Percentiles rank a stretch among this genome's conserved stretches.
Conservation (phyloP, 2,329 filamentous ascomycete species). For the Ceratocystis cacaofunesta region DNA sequence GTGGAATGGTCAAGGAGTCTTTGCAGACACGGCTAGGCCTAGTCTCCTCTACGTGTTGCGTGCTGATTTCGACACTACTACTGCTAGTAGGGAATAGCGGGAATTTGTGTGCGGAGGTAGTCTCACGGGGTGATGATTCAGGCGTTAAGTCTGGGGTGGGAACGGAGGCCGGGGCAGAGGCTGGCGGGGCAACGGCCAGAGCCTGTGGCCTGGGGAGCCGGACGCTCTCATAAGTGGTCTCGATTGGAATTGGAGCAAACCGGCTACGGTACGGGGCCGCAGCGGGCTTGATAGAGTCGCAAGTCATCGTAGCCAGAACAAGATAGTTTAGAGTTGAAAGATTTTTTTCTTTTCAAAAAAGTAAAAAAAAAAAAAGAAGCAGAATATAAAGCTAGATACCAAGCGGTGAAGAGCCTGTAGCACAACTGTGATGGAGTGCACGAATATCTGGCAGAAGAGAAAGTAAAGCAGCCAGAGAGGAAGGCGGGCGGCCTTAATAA, state of each 20-base stretch:
- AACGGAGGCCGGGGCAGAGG: slow-evolving; percentile 23
- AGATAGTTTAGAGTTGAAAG: neutral
- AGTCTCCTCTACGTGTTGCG: slow-evolving; percentile 8
- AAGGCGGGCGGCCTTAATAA: neutral
- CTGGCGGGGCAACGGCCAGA: neutral
- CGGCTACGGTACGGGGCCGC: slow-evolving; percentile 33
- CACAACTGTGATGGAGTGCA: neutral
- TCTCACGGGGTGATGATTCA: slow-evolving; percentile 33
- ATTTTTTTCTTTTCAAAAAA: no score
- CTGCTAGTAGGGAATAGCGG: neutral
- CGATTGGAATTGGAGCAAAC: slow-evolving; percentile 56
- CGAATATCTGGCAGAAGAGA: neutral
- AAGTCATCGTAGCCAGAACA: slow-evolving; percentile 15
- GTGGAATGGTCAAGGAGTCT: neutral
- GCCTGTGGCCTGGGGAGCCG: slow-evolving; percentile 24
- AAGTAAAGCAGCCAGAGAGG: neutral
- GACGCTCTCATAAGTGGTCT: slow-evolving; percentile 51
- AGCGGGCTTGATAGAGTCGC: neutral
- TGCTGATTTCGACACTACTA: slow-evolving; percentile 1
- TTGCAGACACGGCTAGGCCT: neutral
- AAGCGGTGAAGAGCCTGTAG: neutral
- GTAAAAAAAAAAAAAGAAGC: no score
- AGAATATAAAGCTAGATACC: neutral
- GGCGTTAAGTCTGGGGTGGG: slow-evolving; percentile 45
- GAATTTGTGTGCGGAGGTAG: neutral